Evolutionary conservation across 129 eudicot genomes (phyloP).

Genomic region (Daucus carota): DNA sequence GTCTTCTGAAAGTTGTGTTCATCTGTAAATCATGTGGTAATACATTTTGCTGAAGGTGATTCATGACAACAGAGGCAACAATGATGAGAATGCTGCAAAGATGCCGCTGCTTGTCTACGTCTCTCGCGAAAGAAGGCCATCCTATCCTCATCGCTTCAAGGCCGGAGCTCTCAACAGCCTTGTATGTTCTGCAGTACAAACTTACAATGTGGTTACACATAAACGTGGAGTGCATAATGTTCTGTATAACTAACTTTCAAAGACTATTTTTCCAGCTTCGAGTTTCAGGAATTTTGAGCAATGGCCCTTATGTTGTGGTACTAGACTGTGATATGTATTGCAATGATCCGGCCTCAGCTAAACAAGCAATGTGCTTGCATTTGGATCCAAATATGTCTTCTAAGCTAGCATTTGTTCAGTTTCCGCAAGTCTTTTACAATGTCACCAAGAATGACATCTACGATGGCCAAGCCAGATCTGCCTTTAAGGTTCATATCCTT

Average conservation of each 20-base stretch:
- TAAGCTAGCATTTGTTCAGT: constrained; percentile 62
- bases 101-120: constrained; percentile 80
- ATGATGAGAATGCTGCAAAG: constrained; percentile 18
- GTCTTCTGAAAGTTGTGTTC: not conserved
- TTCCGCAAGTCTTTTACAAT: constrained; percentile 79
- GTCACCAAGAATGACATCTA: constrained; percentile 63
- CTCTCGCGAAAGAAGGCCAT: constrained; percentile 74
- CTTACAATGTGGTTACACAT: not conserved
- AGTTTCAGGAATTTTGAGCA: constrained; percentile 73
- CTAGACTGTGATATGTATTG: constrained; percentile 89
- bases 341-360: constrained; percentile 76
- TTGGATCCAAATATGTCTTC: constrained; percentile 55
- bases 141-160: constrained; percentile 73
- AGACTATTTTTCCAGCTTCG: constrained; percentile 49
- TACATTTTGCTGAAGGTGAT: constrained; percentile 32
- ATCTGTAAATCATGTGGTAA: not conserved
- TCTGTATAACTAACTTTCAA: not conserved
- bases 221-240: not conserved
- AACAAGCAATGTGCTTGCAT: constrained; percentile 96
- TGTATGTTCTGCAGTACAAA: constrained; percentile 27
- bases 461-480: constrained; percentile 67
- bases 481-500: constrained; percentile 38
- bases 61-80: constrained; percentile 33
- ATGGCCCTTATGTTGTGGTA: constrained; percentile 52
- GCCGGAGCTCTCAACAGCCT: constrained; percentile 90